Evolutionary conservation across 169 alveolate genomes (phyloP).

Genomic region (Eimeria brunetti): DNA sequence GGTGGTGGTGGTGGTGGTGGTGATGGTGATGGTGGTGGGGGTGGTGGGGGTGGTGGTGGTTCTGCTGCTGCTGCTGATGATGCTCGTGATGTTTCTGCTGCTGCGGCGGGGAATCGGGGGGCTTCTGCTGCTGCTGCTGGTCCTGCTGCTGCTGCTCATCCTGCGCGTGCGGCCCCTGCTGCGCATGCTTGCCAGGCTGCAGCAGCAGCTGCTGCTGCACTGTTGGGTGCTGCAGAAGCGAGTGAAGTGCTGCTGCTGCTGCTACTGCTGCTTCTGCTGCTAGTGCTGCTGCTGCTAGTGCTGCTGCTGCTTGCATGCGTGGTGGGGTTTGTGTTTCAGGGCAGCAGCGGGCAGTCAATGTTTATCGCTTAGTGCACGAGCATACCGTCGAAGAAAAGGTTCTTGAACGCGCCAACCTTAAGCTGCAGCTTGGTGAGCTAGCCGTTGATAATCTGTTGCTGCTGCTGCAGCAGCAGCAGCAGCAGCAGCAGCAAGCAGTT

Average conservation of each 20-base stretch:
- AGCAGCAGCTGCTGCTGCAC: conserved; percentile 22
- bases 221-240: background rate
- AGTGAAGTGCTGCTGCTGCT: background rate
- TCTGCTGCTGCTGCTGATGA: conserved; percentile 22
- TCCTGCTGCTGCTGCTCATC: conserved; percentile 48
- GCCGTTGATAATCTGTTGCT: too few species aligned
- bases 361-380: conserved; percentile 96
- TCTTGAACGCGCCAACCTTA: conserved; percentile 97
- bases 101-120: background rate
- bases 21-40: conserved; percentile 8
- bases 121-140: background rate
- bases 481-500: too few species aligned
- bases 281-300: background rate
- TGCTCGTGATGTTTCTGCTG: background rate
- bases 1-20: background rate
- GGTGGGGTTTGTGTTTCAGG: conserved; percentile 85
- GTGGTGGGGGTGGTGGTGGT: conserved; percentile 9
- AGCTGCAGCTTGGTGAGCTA: conserved; percentile 90
- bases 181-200: conserved; percentile 89
- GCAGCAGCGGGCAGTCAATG: conserved; percentile 97
- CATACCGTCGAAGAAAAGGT: conserved; percentile 98
- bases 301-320: background rate
- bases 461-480: too few species aligned
- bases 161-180: conserved; percentile 88
- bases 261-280: background rate